Conservation (phyloP, 2,329 filamentous ascomycete species). For the Keithomyces neogunnii region DNA sequence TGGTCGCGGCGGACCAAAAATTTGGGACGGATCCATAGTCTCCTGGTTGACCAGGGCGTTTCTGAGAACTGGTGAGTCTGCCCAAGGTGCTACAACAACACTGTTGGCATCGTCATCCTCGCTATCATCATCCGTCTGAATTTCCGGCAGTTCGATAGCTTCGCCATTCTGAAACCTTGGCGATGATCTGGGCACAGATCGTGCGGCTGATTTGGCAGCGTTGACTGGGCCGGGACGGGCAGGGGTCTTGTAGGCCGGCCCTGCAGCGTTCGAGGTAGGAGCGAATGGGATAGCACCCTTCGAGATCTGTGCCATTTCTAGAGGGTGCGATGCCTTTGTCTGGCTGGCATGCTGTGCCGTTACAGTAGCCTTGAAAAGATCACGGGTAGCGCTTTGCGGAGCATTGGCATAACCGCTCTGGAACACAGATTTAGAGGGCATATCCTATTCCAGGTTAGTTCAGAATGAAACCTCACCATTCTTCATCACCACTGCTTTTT, state of each 20-base stretch:
- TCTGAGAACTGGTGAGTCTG: slow-evolving; percentile 75
- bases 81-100: slow-evolving; percentile 65
- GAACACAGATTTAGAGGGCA: slow-evolving; percentile 51
- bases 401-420: slow-evolving; percentile 53
- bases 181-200: slow-evolving; percentile 59
- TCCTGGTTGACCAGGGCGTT: slow-evolving; percentile 74
- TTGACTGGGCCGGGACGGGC: slow-evolving; percentile 40
- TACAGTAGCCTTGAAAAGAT: slow-evolving; percentile 58
- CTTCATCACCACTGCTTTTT: slow-evolving; percentile 5
- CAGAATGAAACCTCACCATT: neutral
- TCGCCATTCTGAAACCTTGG: slow-evolving; percentile 86
- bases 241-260: slow-evolving; percentile 59
- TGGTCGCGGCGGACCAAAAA: slow-evolving; percentile 83
- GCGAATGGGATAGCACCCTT: slow-evolving; percentile 89
- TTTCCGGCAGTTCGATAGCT: slow-evolving; percentile 85
- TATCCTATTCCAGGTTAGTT: slow-evolving; percentile 36
- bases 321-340: slow-evolving; percentile 54
- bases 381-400: slow-evolving; percentile 42
- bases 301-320: slow-evolving; percentile 81
- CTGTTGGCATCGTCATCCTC: slow-evolving; percentile 58
- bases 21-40: slow-evolving; percentile 69
- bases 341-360: slow-evolving; percentile 60
- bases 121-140: slow-evolving; percentile 89
- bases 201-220: slow-evolving; percentile 47
- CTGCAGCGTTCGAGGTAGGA: slow-evolving; percentile 51